phyloP scores from a whole-genome alignment of 805 yeast genomes.

The Zygotorulaspora sp. region DNA sequence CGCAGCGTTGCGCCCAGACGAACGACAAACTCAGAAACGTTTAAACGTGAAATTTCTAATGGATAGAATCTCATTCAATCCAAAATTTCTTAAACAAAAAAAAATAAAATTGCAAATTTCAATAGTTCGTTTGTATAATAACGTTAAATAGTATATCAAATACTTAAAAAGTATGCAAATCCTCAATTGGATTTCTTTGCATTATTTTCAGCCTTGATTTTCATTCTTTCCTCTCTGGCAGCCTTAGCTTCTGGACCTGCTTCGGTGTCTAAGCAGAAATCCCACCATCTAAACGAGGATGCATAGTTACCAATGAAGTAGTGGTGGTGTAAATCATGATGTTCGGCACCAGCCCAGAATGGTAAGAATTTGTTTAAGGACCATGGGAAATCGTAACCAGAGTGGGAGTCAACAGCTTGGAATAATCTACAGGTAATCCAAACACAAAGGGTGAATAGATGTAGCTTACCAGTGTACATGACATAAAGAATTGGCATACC shows the following conservation, averaged over 20 bases:
- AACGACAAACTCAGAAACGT: too few relatives aligned
- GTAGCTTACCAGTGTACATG: constrained; percentile 68
- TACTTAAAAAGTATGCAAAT: neutral
- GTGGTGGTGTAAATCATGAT: constrained; percentile 96
- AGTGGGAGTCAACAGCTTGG: constrained; percentile 97
- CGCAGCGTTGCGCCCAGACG: too few relatives aligned
- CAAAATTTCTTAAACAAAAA: too few relatives aligned
- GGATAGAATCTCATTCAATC: too few relatives aligned
- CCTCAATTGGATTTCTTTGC: constrained; percentile 28
- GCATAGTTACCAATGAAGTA: constrained; percentile 95
- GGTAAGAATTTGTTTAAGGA: constrained; percentile 89
- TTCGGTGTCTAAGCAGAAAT: constrained; percentile 79
- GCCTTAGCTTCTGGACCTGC: constrained; percentile 78
- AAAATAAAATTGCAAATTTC: too few relatives aligned
- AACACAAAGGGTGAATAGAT: constrained; percentile 78
- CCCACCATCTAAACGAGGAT: constrained; percentile 96
- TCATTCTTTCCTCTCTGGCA: constrained; percentile 64
- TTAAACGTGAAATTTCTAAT: too few relatives aligned
- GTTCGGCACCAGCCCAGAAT: constrained; percentile 98
- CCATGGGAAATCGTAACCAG: constrained; percentile 98
- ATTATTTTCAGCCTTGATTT: constrained; percentile 47
- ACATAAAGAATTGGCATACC: constrained; percentile 90
- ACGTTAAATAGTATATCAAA: constrained; percentile 2
- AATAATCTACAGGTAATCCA: constrained; percentile 87
- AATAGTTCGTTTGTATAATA: neutral